These are phyloP conservation scores for Forsythia suspensa DNA, from an alignment of 257 asterid genomes.

Conservation along the genomic window DNA sequence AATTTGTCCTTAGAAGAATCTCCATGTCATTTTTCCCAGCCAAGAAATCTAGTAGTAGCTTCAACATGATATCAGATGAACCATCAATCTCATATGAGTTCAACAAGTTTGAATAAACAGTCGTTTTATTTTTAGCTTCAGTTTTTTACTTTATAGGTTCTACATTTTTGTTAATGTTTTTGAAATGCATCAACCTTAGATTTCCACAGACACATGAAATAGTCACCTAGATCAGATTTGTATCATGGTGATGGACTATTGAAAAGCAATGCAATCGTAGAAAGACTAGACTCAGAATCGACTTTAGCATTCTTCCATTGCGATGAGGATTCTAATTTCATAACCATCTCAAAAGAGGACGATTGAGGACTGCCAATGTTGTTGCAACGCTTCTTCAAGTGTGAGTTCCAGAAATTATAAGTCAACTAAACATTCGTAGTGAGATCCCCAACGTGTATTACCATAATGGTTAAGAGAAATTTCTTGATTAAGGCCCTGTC, in stretches of 20 bases:
- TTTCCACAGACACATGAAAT: constrained; percentile 60
- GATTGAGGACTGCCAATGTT: constrained; percentile 7
- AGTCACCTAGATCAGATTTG: constrained; percentile 36
- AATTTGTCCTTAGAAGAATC: constrained; percentile 34
- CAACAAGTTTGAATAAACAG: constrained; percentile 31
- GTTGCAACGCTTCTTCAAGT: constrained; percentile 49
- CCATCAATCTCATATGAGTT: constrained; percentile 42
- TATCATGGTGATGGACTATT: constrained; percentile 5
- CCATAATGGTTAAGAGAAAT: no score
- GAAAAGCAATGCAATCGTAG: constrained; percentile 26
- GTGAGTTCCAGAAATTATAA: constrained; percentile 70
- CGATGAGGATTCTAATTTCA: constrained; percentile 25
- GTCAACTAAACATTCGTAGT: no score
- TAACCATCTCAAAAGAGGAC: constrained; percentile 25
- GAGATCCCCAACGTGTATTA: no score
- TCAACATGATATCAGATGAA: constrained; percentile 37
- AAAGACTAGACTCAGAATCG: constrained; percentile 39
- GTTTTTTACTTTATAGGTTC: constrained; percentile 21
- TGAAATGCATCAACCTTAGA: constrained; percentile 58
- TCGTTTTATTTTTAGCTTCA: constrained; percentile 23
- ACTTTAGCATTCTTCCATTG: constrained; percentile 45
- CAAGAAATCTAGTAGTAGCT: constrained; percentile 45
- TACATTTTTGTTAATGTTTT: constrained; percentile 20
- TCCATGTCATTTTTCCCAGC: constrained; percentile 37
- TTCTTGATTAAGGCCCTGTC: no score